Percentiles rank a stretch among this genome's conserved stretches.
Conservation (phyloP, 768 basidiomycete genomes). For the Filobasidium wieringae region DNA sequence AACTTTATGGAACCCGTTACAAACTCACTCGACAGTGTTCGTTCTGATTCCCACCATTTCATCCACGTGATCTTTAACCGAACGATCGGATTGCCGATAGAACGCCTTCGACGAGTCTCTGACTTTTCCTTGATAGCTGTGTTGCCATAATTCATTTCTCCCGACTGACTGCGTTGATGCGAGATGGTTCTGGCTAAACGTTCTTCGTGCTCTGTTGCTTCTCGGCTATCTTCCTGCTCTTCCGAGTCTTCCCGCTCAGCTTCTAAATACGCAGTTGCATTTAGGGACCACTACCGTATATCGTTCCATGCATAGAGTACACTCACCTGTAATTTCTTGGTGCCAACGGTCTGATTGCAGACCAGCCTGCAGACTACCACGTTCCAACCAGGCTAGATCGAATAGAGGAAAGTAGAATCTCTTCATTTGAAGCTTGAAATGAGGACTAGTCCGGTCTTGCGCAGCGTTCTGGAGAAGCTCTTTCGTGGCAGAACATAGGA, state of each 20-base stretch:
- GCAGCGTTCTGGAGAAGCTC: neutral
- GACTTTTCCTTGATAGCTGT: neutral
- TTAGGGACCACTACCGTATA: too few species aligned
- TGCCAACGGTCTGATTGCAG: neutral
- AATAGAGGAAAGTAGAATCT: neutral
- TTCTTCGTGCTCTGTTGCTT: neutral
- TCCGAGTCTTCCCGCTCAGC: neutral
- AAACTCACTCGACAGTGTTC: neutral
- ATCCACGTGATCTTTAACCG: neutral
- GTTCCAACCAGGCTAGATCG: neutral
- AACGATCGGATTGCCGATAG: neutral
- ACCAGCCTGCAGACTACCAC: neutral
- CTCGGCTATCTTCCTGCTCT: neutral
- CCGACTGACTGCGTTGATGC: neutral
- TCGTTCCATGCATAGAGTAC: neutral
- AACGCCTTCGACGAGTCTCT: neutral
- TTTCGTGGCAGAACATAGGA: neutral
- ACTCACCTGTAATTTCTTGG: neutral
- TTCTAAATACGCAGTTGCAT: neutral
- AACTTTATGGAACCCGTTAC: neutral
- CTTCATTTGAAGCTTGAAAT: neutral
- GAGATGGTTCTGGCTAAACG: neutral
- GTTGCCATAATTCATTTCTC: neutral
- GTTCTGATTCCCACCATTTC: neutral
- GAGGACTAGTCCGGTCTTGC: neutral